Conservation (phyloP, 2,329 filamentous ascomycete genomes). For the Colletotrichum cordylinicola region DNA sequence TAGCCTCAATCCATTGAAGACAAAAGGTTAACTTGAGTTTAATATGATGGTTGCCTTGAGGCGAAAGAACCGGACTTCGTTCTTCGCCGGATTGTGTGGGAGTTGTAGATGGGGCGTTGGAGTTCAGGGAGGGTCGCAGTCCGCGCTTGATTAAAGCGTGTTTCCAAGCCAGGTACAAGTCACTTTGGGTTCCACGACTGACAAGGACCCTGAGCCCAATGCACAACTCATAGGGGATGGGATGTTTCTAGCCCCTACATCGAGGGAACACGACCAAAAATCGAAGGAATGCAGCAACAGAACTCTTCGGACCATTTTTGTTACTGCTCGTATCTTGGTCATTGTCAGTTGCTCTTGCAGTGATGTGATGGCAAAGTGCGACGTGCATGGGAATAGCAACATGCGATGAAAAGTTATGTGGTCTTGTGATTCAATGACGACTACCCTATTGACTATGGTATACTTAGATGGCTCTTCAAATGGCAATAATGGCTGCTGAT, state of each 20-base stretch:
- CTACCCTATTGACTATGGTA: neutral
- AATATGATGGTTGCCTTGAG: neutral
- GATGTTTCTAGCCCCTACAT: neutral
- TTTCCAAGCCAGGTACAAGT: neutral
- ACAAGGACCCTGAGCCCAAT: neutral
- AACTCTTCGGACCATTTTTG: neutral
- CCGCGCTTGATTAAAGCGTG: neutral
- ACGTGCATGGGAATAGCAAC: neutral
- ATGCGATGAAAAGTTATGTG: neutral
- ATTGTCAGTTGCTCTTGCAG: neutral
- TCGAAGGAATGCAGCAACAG: neutral
- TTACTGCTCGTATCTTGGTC: neutral
- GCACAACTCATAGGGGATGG: neutral
- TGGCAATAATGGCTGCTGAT: neutral
- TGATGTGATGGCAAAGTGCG: neutral
- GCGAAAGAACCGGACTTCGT: neutral
- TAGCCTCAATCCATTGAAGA: neutral
- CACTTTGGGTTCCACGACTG: neutral
- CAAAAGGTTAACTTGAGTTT: neutral
- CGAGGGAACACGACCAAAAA: neutral
- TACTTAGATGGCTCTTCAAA: neutral
- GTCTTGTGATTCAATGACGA: neutral
- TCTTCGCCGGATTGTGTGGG: neutral
- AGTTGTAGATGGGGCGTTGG: neutral
- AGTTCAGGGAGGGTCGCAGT: neutral